phyloP scores from a whole-genome alignment of 1,284 basidiomycete genomes.

The Cryptococcus sp. region DNA sequence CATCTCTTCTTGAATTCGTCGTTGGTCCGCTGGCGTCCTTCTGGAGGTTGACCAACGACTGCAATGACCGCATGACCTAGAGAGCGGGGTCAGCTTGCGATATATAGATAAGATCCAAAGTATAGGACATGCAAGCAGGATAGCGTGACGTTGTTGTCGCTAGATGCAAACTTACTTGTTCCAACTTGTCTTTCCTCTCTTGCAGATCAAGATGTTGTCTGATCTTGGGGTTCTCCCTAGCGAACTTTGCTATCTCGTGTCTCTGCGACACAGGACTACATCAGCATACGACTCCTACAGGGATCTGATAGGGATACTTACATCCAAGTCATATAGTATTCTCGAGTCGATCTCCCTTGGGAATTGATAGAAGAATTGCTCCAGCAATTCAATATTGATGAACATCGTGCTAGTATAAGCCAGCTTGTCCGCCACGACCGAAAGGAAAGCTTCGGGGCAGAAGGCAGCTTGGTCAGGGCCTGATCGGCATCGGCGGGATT shows the following conservation, averaged over 20 bases:
- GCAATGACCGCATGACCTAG: constrained; percentile 86
- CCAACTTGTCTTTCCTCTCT: constrained; percentile 95
- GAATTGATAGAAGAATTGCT: constrained; percentile 99
- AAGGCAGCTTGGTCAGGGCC: constrained; percentile 85
- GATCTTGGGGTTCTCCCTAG: constrained; percentile 88
- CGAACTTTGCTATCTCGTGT: constrained; percentile 78
- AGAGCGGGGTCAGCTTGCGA: neutral
- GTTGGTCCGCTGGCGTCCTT: constrained; percentile 62
- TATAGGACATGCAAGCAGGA: no score
- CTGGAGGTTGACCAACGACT: constrained; percentile 78
- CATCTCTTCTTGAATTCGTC: constrained; percentile 29
- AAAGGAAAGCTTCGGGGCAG: constrained; percentile 95
- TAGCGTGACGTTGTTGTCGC: neutral
- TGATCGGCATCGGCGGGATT: constrained; percentile 79
- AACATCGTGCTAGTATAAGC: constrained; percentile 97
- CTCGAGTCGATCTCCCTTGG: constrained; percentile 97
- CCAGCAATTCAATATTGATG: constrained; percentile 94
- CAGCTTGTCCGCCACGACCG: constrained; percentile 95
- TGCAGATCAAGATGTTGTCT: constrained; percentile 90
- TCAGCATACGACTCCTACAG: neutral
- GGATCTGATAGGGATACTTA: constrained; percentile 31
- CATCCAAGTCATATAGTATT: constrained; percentile 85
- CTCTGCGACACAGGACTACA: constrained; percentile 52
- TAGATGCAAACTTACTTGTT: constrained; percentile 64
- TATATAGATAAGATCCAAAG: neutral